Evolutionary conservation across 306 rosid species (phyloP), one percentile per base, ranked within the genome.

Genomic region (Medicago ruthenica): DNA sequence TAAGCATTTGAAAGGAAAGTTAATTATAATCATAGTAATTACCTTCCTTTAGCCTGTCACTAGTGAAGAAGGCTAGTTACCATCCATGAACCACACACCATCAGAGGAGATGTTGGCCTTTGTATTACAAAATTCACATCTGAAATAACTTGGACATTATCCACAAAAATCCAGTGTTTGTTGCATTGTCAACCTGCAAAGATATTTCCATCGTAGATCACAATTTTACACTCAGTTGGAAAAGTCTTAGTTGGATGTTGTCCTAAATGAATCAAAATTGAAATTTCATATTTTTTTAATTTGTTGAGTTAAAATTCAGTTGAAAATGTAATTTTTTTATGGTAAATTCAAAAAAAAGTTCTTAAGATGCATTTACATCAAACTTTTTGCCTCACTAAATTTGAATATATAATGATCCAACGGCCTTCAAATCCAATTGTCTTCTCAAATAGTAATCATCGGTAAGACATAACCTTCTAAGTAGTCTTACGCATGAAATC

Each of bases 161-260:
- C 91, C 77, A 88, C 73, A 22, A 87, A 92, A 81, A 86, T 87
- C 73, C 96, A 92, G 72, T 92, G 95, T 65, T 84, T 92, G 76
- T 94, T 88, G 77, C 89, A 76, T 96, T 87, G 63, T 90, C 93
- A 81, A 91, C 95, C 98, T 92, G 66, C 73, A 82, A 24, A 80
- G 13, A 71, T 11, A 69, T 22, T 51, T 53, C 76, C 31, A 59
- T 31, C 4, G 34, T 21, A 15, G 69, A 41, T 63, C 47, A 64
- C 17, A 37, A 39, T 8, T 37, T 39, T 16, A 64, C 14, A 39
- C n/a, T 39, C 69, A 0, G 31, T 22, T n/a, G 1, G 50, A 39
- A 64, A 64, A 37, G 51, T 51, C 70, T 34, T 34, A 0, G 2
- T 34, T 36, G 13, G 14, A 44, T 44, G 72, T 37, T 67, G 37